phyloP scores from a whole-genome alignment of 495 filamentous ascomycete species.

The Aspergillus steynii region DNA sequence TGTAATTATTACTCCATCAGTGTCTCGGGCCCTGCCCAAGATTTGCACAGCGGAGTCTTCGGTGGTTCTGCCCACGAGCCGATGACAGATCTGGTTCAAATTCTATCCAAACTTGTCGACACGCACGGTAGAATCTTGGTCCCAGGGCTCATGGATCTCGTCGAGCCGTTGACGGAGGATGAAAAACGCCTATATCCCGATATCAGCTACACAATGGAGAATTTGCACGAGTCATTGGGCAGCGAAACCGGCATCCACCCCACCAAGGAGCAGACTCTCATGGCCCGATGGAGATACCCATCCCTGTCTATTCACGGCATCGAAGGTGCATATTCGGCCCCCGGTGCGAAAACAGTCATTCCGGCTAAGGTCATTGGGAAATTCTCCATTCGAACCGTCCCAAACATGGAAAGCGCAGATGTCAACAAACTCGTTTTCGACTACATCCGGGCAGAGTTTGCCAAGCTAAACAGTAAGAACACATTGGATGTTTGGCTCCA shows the following conservation, averaged over 20 bases:
- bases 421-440: constrained; percentile 82
- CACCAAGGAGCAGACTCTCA: constrained; percentile 84
- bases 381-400: constrained; percentile 96
- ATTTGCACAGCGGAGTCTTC: constrained; percentile 95
- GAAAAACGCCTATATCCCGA: constrained; percentile 80
- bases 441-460: constrained; percentile 75
- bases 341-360: constrained; percentile 97
- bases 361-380: constrained; percentile 97
- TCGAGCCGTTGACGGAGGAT: constrained; percentile 81
- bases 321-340: constrained; percentile 91
- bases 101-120: constrained; percentile 83
- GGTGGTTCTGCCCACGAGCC: constrained; percentile 95
- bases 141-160: constrained; percentile 85
- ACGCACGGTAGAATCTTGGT: constrained; percentile 87
- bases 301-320: constrained; percentile 95
- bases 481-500: constrained; percentile 73
- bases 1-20: constrained; percentile 95
- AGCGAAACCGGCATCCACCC: constrained; percentile 80
- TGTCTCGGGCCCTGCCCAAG: constrained; percentile 84
- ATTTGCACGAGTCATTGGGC: constrained; percentile 87
- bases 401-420: constrained; percentile 90
- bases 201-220: constrained; percentile 94
- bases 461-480: constrained; percentile 88
- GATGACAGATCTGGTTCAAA: constrained; percentile 89
- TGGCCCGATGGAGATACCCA: constrained; percentile 93